Evolutionary conservation across 495 filamentous ascomycete species (phyloP).

Genomic region (Penicillium pancosmium): DNA sequence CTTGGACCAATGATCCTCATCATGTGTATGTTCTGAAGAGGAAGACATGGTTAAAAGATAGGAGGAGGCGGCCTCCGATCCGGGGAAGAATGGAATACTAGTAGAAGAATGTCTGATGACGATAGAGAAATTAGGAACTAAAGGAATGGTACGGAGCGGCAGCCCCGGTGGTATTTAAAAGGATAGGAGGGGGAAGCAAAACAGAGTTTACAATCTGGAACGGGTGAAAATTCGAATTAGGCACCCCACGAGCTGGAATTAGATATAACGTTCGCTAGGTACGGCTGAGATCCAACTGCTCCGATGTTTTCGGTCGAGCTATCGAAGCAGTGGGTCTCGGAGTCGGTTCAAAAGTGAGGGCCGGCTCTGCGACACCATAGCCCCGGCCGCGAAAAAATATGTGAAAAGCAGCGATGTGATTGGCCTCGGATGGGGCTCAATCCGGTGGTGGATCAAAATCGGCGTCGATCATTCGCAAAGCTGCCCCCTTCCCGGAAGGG

Average conservation of each 20-base stretch:
- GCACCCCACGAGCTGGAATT: background rate
- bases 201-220: background rate
- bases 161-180: background rate
- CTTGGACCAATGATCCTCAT: conserved; percentile 1
- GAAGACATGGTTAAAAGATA: conserved; percentile 10
- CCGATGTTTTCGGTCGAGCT: conserved; percentile 14
- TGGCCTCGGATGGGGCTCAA: conserved; percentile 8
- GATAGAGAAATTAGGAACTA: background rate
- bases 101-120: background rate
- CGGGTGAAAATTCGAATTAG: conserved; percentile 3
- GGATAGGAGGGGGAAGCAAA: background rate
- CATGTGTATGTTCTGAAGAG: conserved; percentile 4
- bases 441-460: conserved; percentile 13
- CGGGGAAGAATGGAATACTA: background rate
- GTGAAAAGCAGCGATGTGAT: background rate
- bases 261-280: conserved; percentile 7
- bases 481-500: background rate
- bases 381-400: background rate
- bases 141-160: background rate
- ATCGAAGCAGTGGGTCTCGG: conserved; percentile 13
- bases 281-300: background rate
- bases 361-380: conserved; percentile 1
- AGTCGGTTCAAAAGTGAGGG: conserved; percentile 7
- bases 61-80: conserved; percentile 6
- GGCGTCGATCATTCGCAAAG: conserved; percentile 2